A percentile compares a stretch with the other conserved stretches of the same genome.
These are phyloP conservation scores for Eimeria falciformis DNA, from an alignment of 169 alveolate species.

Conservation along the genomic window DNA sequence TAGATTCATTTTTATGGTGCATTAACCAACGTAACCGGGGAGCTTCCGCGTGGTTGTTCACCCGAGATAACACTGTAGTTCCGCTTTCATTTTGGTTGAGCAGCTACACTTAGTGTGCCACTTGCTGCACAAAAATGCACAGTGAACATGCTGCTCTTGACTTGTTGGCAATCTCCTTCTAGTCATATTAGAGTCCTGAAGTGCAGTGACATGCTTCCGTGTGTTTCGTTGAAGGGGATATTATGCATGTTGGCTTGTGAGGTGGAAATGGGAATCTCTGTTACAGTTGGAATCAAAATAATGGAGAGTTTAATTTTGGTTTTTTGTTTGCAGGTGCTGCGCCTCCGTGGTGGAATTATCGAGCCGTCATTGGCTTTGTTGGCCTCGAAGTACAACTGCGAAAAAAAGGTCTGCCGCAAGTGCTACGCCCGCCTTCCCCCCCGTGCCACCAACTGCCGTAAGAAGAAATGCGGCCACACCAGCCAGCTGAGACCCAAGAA, in stretches of 20 bases:
- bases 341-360: conserved; percentile 99
- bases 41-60: no score
- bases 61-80: no score
- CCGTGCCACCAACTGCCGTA: conserved; percentile 99
- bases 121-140: no score
- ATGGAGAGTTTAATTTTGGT: neutral
- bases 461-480: conserved; percentile 99
- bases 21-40: no score
- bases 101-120: no score
- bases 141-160: neutral
- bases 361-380: conserved; percentile 99
- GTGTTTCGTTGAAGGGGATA: neutral
- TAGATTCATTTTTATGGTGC: no score
- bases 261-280: neutral
- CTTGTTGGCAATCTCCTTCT: neutral
- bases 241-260: neutral
- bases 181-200: neutral
- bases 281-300: no score
- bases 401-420: conserved; percentile 95
- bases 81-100: no score
- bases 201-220: neutral
- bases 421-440: conserved; percentile 99
- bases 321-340: conserved; percentile 88
- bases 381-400: conserved; percentile 99
- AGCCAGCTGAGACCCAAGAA: conserved; percentile 99